Evolutionary conservation across 768 basidiomycete genomes (phyloP).

Genomic region (Leccinum uliginosum): DNA sequence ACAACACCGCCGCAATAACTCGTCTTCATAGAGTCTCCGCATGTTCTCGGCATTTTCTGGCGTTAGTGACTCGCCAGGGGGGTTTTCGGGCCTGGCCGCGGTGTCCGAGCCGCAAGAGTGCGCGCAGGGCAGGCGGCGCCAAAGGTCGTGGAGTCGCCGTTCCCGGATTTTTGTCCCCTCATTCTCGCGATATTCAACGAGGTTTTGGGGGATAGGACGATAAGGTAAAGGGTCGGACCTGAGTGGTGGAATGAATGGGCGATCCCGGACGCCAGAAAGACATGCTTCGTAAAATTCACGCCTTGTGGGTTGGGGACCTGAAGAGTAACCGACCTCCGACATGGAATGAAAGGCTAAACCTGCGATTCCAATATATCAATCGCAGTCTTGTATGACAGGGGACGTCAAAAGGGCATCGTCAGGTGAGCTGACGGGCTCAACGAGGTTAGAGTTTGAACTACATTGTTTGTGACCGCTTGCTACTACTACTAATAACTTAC

Average conservation of each 20-base stretch:
- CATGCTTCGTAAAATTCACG: slow-evolving; percentile 52
- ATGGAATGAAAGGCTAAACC: slow-evolving; percentile 22
- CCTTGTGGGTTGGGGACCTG: slow-evolving; percentile 32
- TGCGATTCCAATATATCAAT: slow-evolving; percentile 15
- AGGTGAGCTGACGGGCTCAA: slow-evolving; percentile 9
- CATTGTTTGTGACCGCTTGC: slow-evolving; percentile 33
- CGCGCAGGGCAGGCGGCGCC: slow-evolving; percentile 50
- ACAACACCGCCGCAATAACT: slow-evolving; percentile 54
- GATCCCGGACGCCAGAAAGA: slow-evolving; percentile 49
- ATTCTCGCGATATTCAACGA: slow-evolving; percentile 57
- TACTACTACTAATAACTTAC: slow-evolving; percentile 1
- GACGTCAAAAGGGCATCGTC: slow-evolving; percentile 29
- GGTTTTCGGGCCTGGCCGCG: slow-evolving; percentile 15
- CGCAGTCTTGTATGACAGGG: slow-evolving; percentile 6
- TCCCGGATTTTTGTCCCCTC: slow-evolving; percentile 66
- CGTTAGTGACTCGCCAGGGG: slow-evolving; percentile 32
- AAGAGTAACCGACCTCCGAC: slow-evolving; percentile 21
- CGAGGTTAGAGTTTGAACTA: slow-evolving; percentile 17
- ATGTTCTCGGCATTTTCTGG: slow-evolving; percentile 57
- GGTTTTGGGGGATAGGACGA: slow-evolving; percentile 41
- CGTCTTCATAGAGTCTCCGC: slow-evolving; percentile 70
- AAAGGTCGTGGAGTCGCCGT: slow-evolving; percentile 55
- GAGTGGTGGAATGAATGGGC: slow-evolving; percentile 54
- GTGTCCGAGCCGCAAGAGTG: slow-evolving; percentile 23
- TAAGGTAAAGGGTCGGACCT: slow-evolving; percentile 47